Base-by-base conservation (phyloP, 345 rosid genomes). In the Eucalyptus shirleyi region DNA sequence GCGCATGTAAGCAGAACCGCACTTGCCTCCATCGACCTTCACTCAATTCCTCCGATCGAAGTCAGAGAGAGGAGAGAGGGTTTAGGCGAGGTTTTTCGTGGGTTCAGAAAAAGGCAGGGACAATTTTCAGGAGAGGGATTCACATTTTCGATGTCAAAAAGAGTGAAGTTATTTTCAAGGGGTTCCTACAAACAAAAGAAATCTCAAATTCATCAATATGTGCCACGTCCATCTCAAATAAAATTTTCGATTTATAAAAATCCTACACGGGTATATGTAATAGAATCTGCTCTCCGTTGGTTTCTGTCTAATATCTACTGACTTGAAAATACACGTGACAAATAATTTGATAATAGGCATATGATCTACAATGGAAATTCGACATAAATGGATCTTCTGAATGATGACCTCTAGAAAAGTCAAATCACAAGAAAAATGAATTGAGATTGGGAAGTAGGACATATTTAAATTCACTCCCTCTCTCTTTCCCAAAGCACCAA, bases 241-340 rank as follows among this genome's bases (percentile, higher is more conserved):
- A 51, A 51, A 51, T 18, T 51, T 51, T 18, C 9, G 3, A 7
- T 51, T 18, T 1, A 51, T 1, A 18, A 18, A 51, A 18, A 51
- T 51, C 56, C 23, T 51, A 18, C 0, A 18, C 0, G 3, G 4
- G 0, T 51, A 18, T 0, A 51, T 3, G 1, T 53, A 18, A 18
- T 0, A 18, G 1, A 7, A 18, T 7, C 2, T 7, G 1, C 10
- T 53, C 2, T 18, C 1, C 5, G 0, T 1, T 0, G 0, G 0
- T 0, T 53, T 19, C 1, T 2, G 0, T 53, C 56, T 0, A 53
- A 19, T 53, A 1, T 8, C 2, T 19, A 19, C 2, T 34, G 0
- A 19, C 0, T 19, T 53, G 5, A 1, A 53, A 53, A 53, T 1
- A 19, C 2, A 1, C 1, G 24, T 19, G 56, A 0, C 10, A 7